Percentiles rank a stretch among this genome's conserved stretches.
These are phyloP conservation scores for Kuraishia hungarica DNA, from an alignment of 805 yeast genomes.

Conservation along the genomic window DNA sequence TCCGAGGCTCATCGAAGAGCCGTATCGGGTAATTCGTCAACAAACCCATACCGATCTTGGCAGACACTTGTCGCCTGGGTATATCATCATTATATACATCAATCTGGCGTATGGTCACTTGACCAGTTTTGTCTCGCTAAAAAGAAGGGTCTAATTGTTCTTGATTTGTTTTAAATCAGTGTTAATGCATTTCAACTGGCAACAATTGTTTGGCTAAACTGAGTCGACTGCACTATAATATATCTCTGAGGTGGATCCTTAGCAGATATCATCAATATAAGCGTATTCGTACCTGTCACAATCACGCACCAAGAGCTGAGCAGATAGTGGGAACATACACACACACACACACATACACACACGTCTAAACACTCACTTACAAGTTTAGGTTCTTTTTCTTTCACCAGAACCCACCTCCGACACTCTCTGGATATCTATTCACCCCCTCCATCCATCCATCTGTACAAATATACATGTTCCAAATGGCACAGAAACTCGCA, in stretches of 20 bases:
- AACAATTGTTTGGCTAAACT: background rate
- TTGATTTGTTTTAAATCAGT: no score
- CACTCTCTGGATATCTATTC: no score
- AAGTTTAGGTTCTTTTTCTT: no score
- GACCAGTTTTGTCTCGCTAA: background rate
- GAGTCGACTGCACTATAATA: background rate
- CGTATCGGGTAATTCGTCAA: background rate
- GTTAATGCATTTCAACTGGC: background rate
- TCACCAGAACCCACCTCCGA: no score
- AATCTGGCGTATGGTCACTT: background rate
- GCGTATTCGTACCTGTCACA: background rate
- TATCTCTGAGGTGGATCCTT: background rate
- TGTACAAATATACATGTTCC: background rate
- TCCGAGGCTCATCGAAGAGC: background rate
- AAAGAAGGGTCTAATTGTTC: no score
- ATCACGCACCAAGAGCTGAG: no score
- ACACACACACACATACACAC: no score
- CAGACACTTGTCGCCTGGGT: background rate
- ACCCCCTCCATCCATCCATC: no score
- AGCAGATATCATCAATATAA: background rate
- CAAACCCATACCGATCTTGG: background rate
- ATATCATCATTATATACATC: background rate
- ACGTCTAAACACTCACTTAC: no score
- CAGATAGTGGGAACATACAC: no score
- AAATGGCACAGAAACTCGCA: background rate